Base-by-base conservation (phyloP, 2,329 filamentous ascomycete genomes). In the Pseudogymnoascus sp. region DNA sequence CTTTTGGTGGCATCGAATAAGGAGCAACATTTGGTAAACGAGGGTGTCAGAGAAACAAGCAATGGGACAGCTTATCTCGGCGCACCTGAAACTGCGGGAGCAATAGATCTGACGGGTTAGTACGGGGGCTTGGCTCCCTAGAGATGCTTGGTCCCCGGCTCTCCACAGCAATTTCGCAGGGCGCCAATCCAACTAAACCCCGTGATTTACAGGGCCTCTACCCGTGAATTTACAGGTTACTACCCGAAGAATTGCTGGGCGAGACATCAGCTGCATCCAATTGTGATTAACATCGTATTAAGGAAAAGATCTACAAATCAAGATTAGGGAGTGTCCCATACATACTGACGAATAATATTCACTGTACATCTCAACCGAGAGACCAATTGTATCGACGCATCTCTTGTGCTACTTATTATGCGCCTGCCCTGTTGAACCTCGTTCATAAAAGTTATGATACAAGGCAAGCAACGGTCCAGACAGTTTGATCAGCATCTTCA, bases 71-170 rank as follows among this genome's bases (percentile, higher is more conserved):
- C 2, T 54, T 33, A 54, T 54, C 47, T 50, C 29, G 44, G 44
- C 26, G 9, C 44, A 31, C 44, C 44, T 54, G 47, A 54, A 33
- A 54, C 29, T 9, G 6, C 47, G 15, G 47, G 47, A 54, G 47
- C 47, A 54, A 54, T 54, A 33, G 47, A 54, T 54, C 29, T 33
- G 29, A 33, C 26, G 47, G 47, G 47, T 54, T 54, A 54, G 47
- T 33, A 54, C 9, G 26, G 8, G n/a, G n/a, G 29, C 47, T 54
- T 54, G 47, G 47, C 47, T n/a, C 47, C 47, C 21, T 21, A 21
- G 21, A 21, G 21, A 21, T 21, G 21, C 21, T 54, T 9, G 47
- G 47, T 33, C 11, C 41, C 29, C 9, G 26, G 5, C 9, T 5
- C 47, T 54, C 47, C 47, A 54, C 29, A 54, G 47, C 47, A 54